Conservation (phyloP, 1,284 basidiomycete species). For the Takashimella tepidaria region DNA sequence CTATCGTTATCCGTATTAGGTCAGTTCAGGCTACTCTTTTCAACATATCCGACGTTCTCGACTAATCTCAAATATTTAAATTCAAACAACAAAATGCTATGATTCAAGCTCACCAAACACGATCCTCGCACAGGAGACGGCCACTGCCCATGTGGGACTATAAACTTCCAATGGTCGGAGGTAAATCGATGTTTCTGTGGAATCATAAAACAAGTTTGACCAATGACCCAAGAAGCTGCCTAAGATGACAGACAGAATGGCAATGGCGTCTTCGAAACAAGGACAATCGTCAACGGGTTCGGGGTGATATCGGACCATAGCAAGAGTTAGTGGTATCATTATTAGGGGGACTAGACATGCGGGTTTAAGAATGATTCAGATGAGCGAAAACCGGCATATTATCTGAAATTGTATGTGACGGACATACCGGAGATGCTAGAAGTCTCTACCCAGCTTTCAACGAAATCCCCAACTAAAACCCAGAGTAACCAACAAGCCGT, state of each 20-base stretch:
- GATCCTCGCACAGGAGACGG: constrained; percentile 58
- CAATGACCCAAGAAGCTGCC: constrained; percentile 70
- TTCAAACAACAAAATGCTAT: no score
- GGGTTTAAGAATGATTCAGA: neutral
- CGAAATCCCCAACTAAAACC: constrained; percentile 39
- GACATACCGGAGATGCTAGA: constrained; percentile 56
- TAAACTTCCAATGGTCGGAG: neutral
- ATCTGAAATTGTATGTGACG: neutral
- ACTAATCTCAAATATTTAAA: no score
- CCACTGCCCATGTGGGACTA: constrained; percentile 1
- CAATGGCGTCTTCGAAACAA: constrained; percentile 96
- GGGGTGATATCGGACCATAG: constrained; percentile 81
- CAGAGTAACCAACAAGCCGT: constrained; percentile 60
- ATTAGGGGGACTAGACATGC: constrained; percentile 58
- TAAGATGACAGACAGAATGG: constrained; percentile 76
- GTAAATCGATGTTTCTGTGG: neutral
- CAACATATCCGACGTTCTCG: no score
- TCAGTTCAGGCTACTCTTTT: no score
- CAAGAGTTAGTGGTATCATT: constrained; percentile 60
- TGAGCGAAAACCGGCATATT: no score
- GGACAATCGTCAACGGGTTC: constrained; percentile 94
- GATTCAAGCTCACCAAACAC: constrained; percentile 51
- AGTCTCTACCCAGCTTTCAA: constrained; percentile 50
- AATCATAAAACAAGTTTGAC: constrained; percentile 37
- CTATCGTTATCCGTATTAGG: no score